These are phyloP conservation scores for Fusarium falciforme DNA, from an alignment of 2,329 filamentous ascomycete genomes.

Conservation along the genomic window DNA sequence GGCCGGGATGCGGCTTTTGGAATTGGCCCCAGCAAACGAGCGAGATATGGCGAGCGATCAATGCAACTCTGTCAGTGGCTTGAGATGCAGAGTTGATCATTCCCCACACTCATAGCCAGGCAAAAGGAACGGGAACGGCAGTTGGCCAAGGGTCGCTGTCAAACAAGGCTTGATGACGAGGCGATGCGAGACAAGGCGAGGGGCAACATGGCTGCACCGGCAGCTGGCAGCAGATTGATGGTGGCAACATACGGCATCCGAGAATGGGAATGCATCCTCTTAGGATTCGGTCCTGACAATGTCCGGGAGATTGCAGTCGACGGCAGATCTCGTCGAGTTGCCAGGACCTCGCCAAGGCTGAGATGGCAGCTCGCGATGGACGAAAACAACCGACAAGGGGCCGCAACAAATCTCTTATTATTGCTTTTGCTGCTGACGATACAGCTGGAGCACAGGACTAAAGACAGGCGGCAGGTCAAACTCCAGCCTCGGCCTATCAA, in stretches of 20 bases:
- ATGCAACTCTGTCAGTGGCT: conserved; percentile 13
- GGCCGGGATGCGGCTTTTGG: not conserved
- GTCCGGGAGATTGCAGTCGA: not conserved
- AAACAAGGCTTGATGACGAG: not conserved
- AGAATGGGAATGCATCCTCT: not conserved
- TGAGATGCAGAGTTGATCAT: conserved; percentile 15
- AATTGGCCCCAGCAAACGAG: not conserved
- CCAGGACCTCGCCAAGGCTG: not conserved
- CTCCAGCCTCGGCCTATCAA: conserved; percentile 21
- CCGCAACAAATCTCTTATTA: not conserved
- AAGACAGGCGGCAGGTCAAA: conserved; percentile 4
- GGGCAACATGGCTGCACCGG: not conserved
- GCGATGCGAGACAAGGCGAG: not conserved
- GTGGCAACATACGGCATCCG: not conserved
- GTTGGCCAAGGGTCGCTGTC: not conserved
- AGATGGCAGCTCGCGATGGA: not conserved
- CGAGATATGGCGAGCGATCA: not conserved
- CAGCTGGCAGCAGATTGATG: not conserved
- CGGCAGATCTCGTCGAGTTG: not conserved
- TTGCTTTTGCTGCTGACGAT: conserved; percentile 25
- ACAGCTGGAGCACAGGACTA: not conserved
- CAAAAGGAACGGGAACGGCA: conserved; percentile 3
- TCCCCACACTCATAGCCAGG: not conserved
- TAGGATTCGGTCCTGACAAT: not conserved
- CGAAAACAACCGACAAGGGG: not conserved